Evolutionary conservation across 2,329 filamentous ascomycete genomes (phyloP), one percentile per base, ranked within the genome.

Genomic region (Colletotrichum sp.): DNA sequence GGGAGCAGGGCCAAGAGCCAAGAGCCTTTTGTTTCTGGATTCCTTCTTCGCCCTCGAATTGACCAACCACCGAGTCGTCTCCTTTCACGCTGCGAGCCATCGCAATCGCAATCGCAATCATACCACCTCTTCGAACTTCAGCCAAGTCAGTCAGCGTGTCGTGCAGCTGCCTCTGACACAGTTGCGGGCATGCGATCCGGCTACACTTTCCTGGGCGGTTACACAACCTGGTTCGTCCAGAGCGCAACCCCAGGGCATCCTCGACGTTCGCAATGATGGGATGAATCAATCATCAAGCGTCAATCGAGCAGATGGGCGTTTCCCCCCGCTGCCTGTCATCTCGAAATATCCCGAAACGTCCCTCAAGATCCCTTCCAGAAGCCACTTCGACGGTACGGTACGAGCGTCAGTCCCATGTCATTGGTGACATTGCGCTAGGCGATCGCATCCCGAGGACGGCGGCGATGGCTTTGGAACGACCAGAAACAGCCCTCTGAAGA

Each of bases 11-110:
- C 32, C 43, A 65, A 34, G 16, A 56, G 70, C 70, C 70, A 73
- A 70, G 71, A 26, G 26, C 48, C 60, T 61, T 73, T 74, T 62
- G 38, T 72, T 36, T 71, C 72, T 61, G 58, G 34, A 48, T 55
- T 74, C 26, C 60, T 38, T 21, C 55, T 70, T 32, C 43, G 72
- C 30, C 36, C 36, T 48, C 34, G 28, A 24, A 61, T 74, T 38
- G 66, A 61, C 68, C 72, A 71, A 71, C 60, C 66, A 48, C 55
- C 3, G 30, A 5, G 30, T 18, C 30, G 15, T 24, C 26, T n/a
- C n/a, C 21, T 56, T n/a, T 66, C 36, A 61, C 36, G 15, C 52
- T 10, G 55, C 30, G 36, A 30, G 5, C 21, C 66, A 18, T 34
- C 58, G n/a, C 5, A 30, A n/a, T 65, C 61, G 28, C 48, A 36